Conservation (phyloP, 2,329 filamentous ascomycete genomes). For the Alternaria longipes region DNA sequence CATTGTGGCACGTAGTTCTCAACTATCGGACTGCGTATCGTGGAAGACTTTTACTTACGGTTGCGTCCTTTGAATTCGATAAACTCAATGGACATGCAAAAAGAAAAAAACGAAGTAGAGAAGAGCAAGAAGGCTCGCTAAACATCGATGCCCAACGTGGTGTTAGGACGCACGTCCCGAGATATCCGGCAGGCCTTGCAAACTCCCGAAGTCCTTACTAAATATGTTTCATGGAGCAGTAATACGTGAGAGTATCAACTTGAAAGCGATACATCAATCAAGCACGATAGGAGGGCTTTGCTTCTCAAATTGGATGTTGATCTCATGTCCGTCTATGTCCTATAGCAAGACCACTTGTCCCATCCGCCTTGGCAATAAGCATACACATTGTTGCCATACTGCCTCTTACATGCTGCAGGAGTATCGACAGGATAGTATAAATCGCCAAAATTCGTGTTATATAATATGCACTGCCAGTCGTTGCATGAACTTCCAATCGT, state of each 20-base stretch:
- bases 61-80: no score
- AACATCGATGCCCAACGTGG: no score
- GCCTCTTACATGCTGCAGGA: background rate
- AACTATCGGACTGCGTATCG: no score
- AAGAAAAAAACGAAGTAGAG: no score
- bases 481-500: background rate
- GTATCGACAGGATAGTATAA: background rate
- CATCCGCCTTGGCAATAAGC: background rate
- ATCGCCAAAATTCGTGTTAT: background rate
- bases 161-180: no score
- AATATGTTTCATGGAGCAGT: background rate
- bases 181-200: no score
- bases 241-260: background rate
- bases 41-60: no score
- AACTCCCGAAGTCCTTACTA: no score
- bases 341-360: constrained; percentile 3
- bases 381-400: background rate
- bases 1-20: no score
- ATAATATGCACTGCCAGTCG: background rate
- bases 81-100: no score
- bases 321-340: background rate
- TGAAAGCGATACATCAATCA: background rate
- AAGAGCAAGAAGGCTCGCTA: no score
- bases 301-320: background rate
- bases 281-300: background rate